Conservation (phyloP, 2,329 filamentous ascomycete genomes). For the Ceratocystis diversiconidia region DNA sequence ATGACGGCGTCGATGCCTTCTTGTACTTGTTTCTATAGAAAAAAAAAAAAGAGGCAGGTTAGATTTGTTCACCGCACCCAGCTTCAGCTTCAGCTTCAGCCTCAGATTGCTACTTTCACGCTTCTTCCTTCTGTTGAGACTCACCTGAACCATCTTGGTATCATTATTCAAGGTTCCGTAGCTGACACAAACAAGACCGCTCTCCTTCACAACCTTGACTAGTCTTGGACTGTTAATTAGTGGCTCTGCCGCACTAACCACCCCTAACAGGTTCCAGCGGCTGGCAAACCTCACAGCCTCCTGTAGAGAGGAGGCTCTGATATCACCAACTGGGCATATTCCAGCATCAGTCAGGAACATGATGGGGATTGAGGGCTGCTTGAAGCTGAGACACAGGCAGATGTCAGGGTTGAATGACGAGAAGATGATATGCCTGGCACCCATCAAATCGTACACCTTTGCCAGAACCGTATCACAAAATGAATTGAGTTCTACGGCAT, state of each 20-base stretch:
- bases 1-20: conserved; percentile 97
- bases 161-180: conserved; percentile 91
- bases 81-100: not conserved
- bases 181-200: conserved; percentile 82
- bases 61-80: not conserved
- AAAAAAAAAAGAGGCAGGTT: conserved; percentile 14
- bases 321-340: conserved; percentile 65
- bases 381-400: conserved; percentile 84
- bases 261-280: conserved; percentile 84
- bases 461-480: conserved; percentile 88
- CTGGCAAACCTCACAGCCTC: conserved; percentile 91
- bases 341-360: conserved; percentile 89
- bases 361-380: conserved; percentile 92
- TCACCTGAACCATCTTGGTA: conserved; percentile 67
- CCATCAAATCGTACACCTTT: conserved; percentile 76
- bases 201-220: conserved; percentile 87
- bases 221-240: conserved; percentile 79
- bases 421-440: conserved; percentile 84
- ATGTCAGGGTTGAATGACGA: conserved; percentile 97
- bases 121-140: conserved; percentile 23
- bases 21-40: conserved; percentile 64
- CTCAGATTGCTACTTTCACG: conserved; percentile 9
- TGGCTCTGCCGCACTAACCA: conserved; percentile 78
- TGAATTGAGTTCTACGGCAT: conserved; percentile 87
- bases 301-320: conserved; percentile 79